Evolutionary conservation across 768 basidiomycete species (phyloP), one percentile per base, ranked within the genome.

Genomic region (Podaxis sp.): DNA sequence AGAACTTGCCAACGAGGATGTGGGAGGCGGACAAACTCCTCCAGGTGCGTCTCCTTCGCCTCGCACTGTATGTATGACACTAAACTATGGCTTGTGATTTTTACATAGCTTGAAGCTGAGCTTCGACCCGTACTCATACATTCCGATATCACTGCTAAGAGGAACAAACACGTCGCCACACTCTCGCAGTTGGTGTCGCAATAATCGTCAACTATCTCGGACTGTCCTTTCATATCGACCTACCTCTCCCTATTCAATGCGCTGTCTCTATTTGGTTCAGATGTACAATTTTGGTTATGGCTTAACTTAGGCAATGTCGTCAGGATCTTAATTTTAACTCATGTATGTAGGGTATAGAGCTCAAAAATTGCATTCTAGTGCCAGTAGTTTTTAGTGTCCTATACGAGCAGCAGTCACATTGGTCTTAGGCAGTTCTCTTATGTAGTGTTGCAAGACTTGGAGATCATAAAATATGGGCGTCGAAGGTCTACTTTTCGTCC

Each of bases 11-110:
- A 1, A 94, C 92, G 12, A 81, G 95, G 63, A 89, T 96, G 85
- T 99, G 96, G 93, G 87, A 95, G 65, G 88, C 93, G 0, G 95
- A 96, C 72, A 91, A 88, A 72, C 78, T 99, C 2, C 79, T 99
- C 39, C 92, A 92, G 82, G 96, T 96, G 64, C 26, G 84, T 75
- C 4, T 42, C 15, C 26, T 19, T 44, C 38, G n/a, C 28, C 5
- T 40, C 38, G 5, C 40, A 44, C 48, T 7, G 1, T 22, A 26
- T 55, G 44, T 53, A 4, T 38, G 42, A 55, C 22, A 15, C 17
- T 46, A 33, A 3, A 19, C 9, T 17, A 1, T 13, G 13, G 36
- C 2, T 60, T 81, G 3, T 57, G 22, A 42, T 46, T 1, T 78
- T 64, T 75, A 26, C 82, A 65, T 48, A 68, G 67, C 61, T 64